Conservation (phyloP, 257 asterid genomes). For the Ballota nigra region DNA sequence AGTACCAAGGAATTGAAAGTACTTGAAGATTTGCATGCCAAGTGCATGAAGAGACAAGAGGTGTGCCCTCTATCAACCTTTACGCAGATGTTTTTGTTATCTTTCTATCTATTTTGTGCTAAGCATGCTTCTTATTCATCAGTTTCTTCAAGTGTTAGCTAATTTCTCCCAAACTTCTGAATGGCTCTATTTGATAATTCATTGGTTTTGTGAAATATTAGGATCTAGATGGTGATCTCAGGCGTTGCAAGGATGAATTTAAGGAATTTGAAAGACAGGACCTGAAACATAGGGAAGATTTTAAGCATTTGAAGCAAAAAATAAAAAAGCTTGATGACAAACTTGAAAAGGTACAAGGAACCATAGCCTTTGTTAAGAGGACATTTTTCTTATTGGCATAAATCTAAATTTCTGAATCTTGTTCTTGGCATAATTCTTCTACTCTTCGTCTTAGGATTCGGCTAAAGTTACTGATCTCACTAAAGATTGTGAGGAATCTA, state of each 20-base stretch:
- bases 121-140: neutral
- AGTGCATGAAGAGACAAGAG: constrained; percentile 78
- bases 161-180: neutral
- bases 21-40: constrained; percentile 69
- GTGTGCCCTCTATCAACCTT: constrained; percentile 34
- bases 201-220: constrained; percentile 23
- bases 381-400: neutral
- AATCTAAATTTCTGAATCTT: neutral
- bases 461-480: constrained; percentile 58
- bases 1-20: constrained; percentile 62
- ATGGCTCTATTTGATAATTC: neutral
- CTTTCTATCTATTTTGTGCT: neutral
- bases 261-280: constrained; percentile 98
- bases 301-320: constrained; percentile 82
- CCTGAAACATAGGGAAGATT: constrained; percentile 76
- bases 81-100: neutral
- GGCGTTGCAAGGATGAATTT: constrained; percentile 70
- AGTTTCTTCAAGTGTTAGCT: neutral
- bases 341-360: constrained; percentile 67
- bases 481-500: constrained; percentile 74
- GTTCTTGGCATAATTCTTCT: constrained; percentile 2
- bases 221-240: constrained; percentile 71
- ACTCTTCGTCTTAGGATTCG: constrained; percentile 52
- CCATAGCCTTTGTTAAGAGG: neutral
- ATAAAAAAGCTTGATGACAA: constrained; percentile 78